Base-by-base conservation (phyloP, 306 rosid species). In the Dalbergia cochinchinensis region DNA sequence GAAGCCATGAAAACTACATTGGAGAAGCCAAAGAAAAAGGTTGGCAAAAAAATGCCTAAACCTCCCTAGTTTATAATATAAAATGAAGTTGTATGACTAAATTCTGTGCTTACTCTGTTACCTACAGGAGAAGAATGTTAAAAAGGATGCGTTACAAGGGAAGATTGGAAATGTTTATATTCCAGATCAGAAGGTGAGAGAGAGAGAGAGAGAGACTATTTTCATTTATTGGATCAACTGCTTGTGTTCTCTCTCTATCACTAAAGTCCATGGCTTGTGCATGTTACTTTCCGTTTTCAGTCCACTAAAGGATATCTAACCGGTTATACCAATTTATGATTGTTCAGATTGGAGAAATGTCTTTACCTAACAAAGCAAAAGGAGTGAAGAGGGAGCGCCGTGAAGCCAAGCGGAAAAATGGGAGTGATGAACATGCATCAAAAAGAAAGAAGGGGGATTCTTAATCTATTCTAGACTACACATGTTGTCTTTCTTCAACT, bases 371-470 rank as follows among this genome's bases (percentile, higher is more conserved):
- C 84, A 87, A 88, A 83, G 60, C 99, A 0, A 96, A 93, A 48
- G 99, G 99, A 80, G 74, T 96, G 66, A 96, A 96, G 86, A 91
- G 97, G 83, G 97, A 91, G 71, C 94, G 99, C 51, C 91, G 97
- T 16, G 96, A 93, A 89, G 94, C 96, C 33, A 77, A 88, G 85
- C 67, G 12, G 87, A 89, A 80, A 83, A 79, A 60, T 15, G 78
- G 61, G 48, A 74, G 66, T 3, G 82, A 78, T 7, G 88, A 70
- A 39, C 89, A 73, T 33, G 82, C 89, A 12, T 77, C 92, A 0
- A 95, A 92, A 82, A 89, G 65, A 85, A 86, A 72, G 72, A 94
- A 90, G 75, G 91, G 89, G 65, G 92, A 86, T 79, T 58, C 88
- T 31, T 91, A 78, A 78, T 60, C 35, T 77, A 53, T 22, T 54